Base-by-base conservation (phyloP, 1,284 basidiomycete genomes). In the Coniferiporia sulphurascens region DNA sequence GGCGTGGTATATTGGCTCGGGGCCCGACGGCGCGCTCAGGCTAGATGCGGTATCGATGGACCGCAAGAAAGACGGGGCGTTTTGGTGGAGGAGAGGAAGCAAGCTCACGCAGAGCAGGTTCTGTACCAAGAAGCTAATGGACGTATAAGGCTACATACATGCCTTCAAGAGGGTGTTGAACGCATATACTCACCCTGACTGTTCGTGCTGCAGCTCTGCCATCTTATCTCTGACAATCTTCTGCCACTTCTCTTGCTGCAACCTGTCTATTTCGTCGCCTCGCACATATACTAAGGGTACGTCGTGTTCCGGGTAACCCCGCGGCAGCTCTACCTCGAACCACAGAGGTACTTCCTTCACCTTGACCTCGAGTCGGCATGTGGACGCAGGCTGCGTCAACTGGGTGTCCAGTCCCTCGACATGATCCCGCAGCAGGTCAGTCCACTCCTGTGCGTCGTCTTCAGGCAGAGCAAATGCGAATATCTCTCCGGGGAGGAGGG, bases 41-140 rank as follows among this genome's bases (percentile, higher is more conserved):
- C 6, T 13, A 7, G 36, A 38, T 13, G 36, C 6, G 13, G 36
- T 41, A 15, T 41, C 38, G 15, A 15, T 15, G 32, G 17, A 7
- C 45, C 43, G 6, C 43, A 38, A 3, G 56, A 15, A 21, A 48
- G 43, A 44, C 27, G 70, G 67, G 19, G 63, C 48, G 51, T 73
- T 69, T 56, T 76, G 74, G 63, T 81, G 80, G 3, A 89, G 68
- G 3, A 79, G 68, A 0, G 86, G 85, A 0, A 89, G 73, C 34
- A 88, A 77, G 64, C 85, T 76, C 0, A 77, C 65, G 0, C 81
- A 82, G 5, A 88, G 63, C 22, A 87, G 68, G 64, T 86, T 78
- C 67, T 82, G 89, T 2, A 83, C 68, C 0, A 83, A 82, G 66
- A 81, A 87, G 62, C 87, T 89, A 57, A 19, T 44, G 19, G 9